These are phyloP conservation scores for Withania somnifera DNA, from an alignment of 305 asterid genomes.

Conservation along the genomic window DNA sequence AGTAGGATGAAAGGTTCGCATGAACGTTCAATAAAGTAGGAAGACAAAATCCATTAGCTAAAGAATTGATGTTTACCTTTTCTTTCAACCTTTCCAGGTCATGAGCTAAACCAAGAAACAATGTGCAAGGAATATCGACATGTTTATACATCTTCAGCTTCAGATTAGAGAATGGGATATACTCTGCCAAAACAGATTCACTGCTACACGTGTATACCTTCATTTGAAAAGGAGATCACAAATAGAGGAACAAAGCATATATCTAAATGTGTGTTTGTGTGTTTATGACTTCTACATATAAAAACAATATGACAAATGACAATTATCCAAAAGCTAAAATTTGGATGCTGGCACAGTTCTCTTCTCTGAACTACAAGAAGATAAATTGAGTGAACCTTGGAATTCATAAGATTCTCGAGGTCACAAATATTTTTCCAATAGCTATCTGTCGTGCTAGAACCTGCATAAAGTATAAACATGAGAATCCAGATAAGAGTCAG, in stretches of 20 bases:
- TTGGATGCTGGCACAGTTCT: too few relatives aligned
- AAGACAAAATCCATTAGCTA: neutral
- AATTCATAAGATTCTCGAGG: slow-evolving; percentile 73
- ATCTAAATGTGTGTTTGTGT: neutral
- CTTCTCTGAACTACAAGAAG: neutral
- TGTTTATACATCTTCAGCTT: slow-evolving; percentile 42
- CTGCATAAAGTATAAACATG: slow-evolving; percentile 18
- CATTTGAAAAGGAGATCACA: slow-evolving; percentile 14
- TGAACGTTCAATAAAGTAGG: neutral
- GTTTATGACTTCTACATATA: neutral
- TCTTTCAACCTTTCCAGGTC: slow-evolving; percentile 16
- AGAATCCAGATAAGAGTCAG: neutral
- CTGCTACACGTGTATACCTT: slow-evolving; percentile 75
- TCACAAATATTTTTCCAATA: slow-evolving; percentile 47
- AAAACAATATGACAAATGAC: neutral
- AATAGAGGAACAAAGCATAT: neutral
- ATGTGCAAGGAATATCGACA: slow-evolving; percentile 20
- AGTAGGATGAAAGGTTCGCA: neutral
- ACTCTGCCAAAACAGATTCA: slow-evolving; percentile 36
- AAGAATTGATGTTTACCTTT: slow-evolving; percentile 29
- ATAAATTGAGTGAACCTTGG: slow-evolving; percentile 45
- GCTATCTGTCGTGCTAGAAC: slow-evolving; percentile 14
- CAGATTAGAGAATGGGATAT: slow-evolving; percentile 47
- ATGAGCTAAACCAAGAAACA: slow-evolving; percentile 7
- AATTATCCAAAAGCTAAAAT: too few relatives aligned